A percentile compares a stretch with the other conserved stretches of the same genome.
phyloP scores from a whole-genome alignment of 208 protist species.

The Acanthamoeba lugdunensis region DNA sequence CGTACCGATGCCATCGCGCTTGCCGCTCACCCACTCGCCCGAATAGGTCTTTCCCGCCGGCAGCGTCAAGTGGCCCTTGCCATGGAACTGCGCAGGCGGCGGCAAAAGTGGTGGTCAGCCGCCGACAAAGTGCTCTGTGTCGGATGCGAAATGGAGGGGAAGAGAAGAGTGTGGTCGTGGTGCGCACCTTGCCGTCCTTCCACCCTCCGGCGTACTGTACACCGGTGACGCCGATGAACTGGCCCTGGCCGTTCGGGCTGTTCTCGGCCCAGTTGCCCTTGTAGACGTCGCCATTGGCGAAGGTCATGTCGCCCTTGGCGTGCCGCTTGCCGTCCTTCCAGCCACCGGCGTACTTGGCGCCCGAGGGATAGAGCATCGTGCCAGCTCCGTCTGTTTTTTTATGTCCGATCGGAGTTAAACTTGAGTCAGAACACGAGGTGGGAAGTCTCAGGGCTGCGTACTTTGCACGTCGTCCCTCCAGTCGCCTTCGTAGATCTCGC shows the following conservation, averaged over 20 bases:
- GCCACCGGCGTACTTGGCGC: slow-evolving; percentile 43
- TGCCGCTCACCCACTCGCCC: slow-evolving; percentile 70
- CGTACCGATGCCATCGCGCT: slow-evolving; percentile 62
- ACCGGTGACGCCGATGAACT: slow-evolving; percentile 54
- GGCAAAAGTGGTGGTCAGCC: no score
- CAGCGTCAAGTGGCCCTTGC: slow-evolving; percentile 67
- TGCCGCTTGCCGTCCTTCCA: slow-evolving; percentile 71
- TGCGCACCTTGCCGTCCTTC: slow-evolving; percentile 64
- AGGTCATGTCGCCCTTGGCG: slow-evolving; percentile 67
- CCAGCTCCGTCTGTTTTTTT: slow-evolving; percentile 17
- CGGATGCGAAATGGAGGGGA: neutral
- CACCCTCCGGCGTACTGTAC: slow-evolving; percentile 58
- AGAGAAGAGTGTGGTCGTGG: neutral
- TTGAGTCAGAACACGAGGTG: no score
- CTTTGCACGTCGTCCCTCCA: slow-evolving; percentile 67
- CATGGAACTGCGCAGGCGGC: slow-evolving; percentile 34
- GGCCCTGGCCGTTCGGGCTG: slow-evolving; percentile 26
- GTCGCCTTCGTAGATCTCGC: slow-evolving; percentile 69
- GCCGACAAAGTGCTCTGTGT: no score
- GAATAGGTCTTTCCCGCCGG: slow-evolving; percentile 52
- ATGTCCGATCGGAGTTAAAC: neutral
- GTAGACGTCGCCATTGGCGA: slow-evolving; percentile 64
- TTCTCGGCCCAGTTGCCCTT: slow-evolving; percentile 62
- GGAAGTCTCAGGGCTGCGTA: neutral
- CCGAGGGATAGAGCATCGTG: slow-evolving; percentile 49